A percentile compares a stretch with the other conserved stretches of the same genome.
Evolutionary conservation across 164 flowering plant genomes (phyloP).

Genomic region (Protea cynaroides): DNA sequence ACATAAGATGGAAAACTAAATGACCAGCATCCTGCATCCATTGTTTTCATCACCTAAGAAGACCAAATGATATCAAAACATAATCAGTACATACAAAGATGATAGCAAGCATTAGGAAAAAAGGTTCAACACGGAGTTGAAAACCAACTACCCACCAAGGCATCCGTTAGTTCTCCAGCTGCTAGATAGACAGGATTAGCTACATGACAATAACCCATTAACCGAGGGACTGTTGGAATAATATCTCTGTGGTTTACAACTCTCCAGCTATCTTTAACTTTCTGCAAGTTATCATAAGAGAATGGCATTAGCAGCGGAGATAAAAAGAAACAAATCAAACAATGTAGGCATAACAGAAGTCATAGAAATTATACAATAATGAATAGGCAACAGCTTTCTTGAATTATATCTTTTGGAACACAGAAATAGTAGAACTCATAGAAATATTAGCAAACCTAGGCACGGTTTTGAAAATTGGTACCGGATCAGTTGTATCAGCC

Average conservation of each 20-base stretch:
- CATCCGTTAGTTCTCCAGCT: constrained; percentile 47
- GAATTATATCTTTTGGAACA: neutral
- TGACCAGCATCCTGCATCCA: no score
- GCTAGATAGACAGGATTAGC: constrained; percentile 89
- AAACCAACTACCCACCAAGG: constrained; percentile 41
- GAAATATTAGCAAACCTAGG: no score
- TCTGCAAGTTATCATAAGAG: constrained; percentile 37
- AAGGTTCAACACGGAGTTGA: neutral
- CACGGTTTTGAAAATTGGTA: no score
- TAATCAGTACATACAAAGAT: no score
- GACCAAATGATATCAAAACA: no score
- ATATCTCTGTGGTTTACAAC: constrained; percentile 94
- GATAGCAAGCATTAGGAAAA: neutral
- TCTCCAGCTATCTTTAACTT: constrained; percentile 97
- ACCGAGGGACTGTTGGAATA: constrained; percentile 90
- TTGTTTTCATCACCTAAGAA: no score
- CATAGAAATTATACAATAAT: neutral
- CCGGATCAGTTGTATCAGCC: no score
- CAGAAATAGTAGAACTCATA: no score
- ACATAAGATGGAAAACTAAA: no score
- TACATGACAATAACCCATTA: constrained; percentile 98
- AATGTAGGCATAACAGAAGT: neutral
- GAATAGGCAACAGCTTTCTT: neutral
- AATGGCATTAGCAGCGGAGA: neutral
- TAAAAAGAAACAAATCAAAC: neutral